A percentile compares a stretch with the other conserved stretches of the same genome.
Conservation (phyloP, 345 rosid genomes). For the Gossypium arboreum region DNA sequence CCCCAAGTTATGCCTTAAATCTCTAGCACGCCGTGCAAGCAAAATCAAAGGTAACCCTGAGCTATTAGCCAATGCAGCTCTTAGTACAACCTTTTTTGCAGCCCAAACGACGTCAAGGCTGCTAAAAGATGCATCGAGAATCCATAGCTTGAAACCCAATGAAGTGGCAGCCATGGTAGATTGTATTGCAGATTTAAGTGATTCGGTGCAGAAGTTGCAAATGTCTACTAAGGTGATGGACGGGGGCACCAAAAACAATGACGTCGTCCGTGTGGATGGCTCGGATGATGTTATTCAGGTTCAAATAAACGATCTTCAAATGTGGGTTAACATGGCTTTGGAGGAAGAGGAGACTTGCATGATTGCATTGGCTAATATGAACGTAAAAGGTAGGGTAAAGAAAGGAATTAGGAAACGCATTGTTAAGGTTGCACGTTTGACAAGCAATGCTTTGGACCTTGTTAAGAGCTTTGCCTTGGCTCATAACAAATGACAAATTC, state of each 20-base stretch:
- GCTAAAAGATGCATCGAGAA: slow-evolving; percentile 22
- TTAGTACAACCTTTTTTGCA: slow-evolving; percentile 22
- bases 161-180: slow-evolving; percentile 34
- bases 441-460: slow-evolving; percentile 59
- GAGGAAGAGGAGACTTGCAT: slow-evolving; percentile 55
- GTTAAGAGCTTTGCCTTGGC: slow-evolving; percentile 43
- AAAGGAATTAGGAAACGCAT: slow-evolving; percentile 34
- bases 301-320: slow-evolving; percentile 37
- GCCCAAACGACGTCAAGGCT: slow-evolving; percentile 19
- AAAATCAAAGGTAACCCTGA: slow-evolving; percentile 31
- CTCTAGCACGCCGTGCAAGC: slow-evolving; percentile 33
- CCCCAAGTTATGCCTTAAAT: slow-evolving; percentile 32
- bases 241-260: no score
- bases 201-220: slow-evolving; percentile 22
- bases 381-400: slow-evolving; percentile 24
- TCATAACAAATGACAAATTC: slow-evolving; percentile 1
- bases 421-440: slow-evolving; percentile 37
- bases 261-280: not conserved
- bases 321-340: slow-evolving; percentile 63
- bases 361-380: slow-evolving; percentile 28
- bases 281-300: slow-evolving; percentile 18
- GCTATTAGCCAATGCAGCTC: slow-evolving; percentile 32
- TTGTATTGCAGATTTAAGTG: slow-evolving; percentile 30
- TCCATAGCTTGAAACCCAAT: slow-evolving; percentile 17
- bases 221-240: slow-evolving; percentile 26